phyloP scores from a whole-genome alignment of 1,284 basidiomycete genomes.

The Papiliotrema laurentii region DNA sequence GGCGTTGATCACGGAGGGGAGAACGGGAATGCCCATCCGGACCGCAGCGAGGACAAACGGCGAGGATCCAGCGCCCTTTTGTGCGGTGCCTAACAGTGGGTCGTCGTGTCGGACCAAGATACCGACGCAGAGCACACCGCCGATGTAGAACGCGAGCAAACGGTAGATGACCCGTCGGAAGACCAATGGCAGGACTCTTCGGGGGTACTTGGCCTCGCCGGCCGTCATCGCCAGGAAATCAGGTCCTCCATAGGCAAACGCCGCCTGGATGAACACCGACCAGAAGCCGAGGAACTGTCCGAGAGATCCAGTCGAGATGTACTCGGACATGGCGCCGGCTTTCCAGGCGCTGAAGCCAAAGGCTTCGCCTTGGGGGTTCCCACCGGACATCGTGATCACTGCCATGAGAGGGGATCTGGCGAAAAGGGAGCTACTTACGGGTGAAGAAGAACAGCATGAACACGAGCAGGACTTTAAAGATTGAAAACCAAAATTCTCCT shows the following conservation, averaged over 20 bases:
- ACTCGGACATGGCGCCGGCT: constrained; percentile 54
- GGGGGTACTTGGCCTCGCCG: constrained; percentile 58
- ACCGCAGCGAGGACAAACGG: constrained; percentile 1
- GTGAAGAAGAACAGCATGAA: constrained; percentile 40
- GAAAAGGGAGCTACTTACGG: constrained; percentile 9
- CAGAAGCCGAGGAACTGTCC: constrained; percentile 64
- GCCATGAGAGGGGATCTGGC: constrained; percentile 49
- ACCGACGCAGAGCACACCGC: constrained; percentile 55
- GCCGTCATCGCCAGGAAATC: constrained; percentile 70
- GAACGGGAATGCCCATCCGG: constrained; percentile 10
- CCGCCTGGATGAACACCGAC: constrained; percentile 66
- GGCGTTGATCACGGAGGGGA: constrained; percentile 39
- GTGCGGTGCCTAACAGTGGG: constrained; percentile 56
- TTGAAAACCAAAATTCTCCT: constrained; percentile 15
- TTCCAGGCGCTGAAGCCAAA: constrained; percentile 60
- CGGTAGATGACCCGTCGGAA: constrained; percentile 78
- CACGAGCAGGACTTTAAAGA: constrained; percentile 59
- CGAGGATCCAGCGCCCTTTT: constrained; percentile 52
- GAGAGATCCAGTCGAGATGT: constrained; percentile 23
- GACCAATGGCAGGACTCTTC: constrained; percentile 71
- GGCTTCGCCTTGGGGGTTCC: constrained; percentile 56
- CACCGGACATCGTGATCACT: constrained; percentile 59
- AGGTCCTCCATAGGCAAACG: constrained; percentile 77
- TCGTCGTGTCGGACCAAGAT: constrained; percentile 74
- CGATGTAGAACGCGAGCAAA: constrained; percentile 64